Evolutionary conservation across 257 asterid species (phyloP), one percentile per base, ranked within the genome.

Genomic region (Solanum rostratum): DNA sequence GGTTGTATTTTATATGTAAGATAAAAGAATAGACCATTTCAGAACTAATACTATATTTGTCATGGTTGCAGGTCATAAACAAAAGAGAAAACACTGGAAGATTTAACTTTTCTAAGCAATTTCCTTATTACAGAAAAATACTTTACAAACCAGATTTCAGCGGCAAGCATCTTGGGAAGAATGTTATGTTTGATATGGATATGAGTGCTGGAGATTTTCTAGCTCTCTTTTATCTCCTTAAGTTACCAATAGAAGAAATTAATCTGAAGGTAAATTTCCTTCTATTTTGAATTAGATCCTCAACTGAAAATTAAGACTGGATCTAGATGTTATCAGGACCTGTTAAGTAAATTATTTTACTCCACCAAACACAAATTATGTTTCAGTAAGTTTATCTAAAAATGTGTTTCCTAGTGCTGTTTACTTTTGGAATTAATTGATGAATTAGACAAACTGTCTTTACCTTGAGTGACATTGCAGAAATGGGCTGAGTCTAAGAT

Each of bases 151-250:
- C 97, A 62, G 92, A 91, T 79, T 86, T 92, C 9, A 84, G 68
- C 43, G 93, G 92, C 55, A 89, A 86, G 82, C 60, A 24, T 16
- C 91, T 89, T 10, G 98, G 99, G 46, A 93, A 88, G 81, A 90
- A 86, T 79, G 90, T 94, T 6, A 90, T 94, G 55, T 96, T 94
- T 59, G 99, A 96, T 93, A 94, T 92, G 97, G 98, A 96, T 88
- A 91, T 96, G 99, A 94, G 99, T 84, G 93, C 93, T 30, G 99
- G 98, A 86, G 99, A 96, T 89, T 93, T 96, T 87, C 88, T 96
- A 73, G 92, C 98, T 62, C 96, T 96, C 71, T 88, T 96, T 80
- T 96, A 92, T 84, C 98, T 96, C 85, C 97, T 96, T 62, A 94
- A 96, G 87, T 10, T 88, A 53, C 99, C 99, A 0, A 83, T 91